phyloP scores from a whole-genome alignment of 768 basidiomycete genomes.

The Suillus sp. region DNA sequence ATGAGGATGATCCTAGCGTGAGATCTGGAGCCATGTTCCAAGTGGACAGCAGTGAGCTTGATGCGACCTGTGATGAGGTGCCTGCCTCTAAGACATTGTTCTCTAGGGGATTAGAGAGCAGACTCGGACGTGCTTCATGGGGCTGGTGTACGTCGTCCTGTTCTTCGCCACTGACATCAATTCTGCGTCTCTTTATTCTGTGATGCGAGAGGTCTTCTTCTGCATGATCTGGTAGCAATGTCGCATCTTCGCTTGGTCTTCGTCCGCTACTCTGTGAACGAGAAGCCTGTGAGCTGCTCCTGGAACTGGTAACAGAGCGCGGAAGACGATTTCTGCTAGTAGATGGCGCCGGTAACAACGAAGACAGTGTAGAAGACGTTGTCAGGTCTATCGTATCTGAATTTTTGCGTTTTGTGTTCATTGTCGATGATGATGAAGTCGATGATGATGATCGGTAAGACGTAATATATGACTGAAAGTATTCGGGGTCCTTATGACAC shows the following conservation, averaged over 20 bases:
- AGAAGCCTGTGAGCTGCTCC: slow-evolving; percentile 9
- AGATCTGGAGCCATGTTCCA: background rate
- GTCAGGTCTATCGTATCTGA: slow-evolving; percentile 14
- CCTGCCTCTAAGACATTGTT: slow-evolving; percentile 2
- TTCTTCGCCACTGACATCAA: background rate
- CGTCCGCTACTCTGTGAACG: slow-evolving; percentile 3
- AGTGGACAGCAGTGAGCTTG: background rate
- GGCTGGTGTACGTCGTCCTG: background rate
- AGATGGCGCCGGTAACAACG: slow-evolving; percentile 11
- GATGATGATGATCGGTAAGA: background rate
- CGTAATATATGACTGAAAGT: background rate
- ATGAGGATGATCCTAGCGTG: background rate
- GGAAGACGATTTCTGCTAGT: slow-evolving; percentile 13
- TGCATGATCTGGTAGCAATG: background rate
- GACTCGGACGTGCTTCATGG: background rate
- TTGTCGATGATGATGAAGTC: background rate
- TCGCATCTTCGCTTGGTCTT: background rate
- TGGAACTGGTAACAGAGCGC: slow-evolving; percentile 12
- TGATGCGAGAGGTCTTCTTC: background rate
- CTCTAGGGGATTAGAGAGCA: background rate
- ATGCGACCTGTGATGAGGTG: background rate
- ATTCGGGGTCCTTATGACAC: slow-evolving; percentile 8
- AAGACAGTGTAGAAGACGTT: background rate
- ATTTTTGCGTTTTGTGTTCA: background rate
- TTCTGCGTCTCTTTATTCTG: slow-evolving; percentile 11